Evolutionary conservation across 108 stramenopile genomes (phyloP).

Genomic region (Skeletonema potamos): DNA sequence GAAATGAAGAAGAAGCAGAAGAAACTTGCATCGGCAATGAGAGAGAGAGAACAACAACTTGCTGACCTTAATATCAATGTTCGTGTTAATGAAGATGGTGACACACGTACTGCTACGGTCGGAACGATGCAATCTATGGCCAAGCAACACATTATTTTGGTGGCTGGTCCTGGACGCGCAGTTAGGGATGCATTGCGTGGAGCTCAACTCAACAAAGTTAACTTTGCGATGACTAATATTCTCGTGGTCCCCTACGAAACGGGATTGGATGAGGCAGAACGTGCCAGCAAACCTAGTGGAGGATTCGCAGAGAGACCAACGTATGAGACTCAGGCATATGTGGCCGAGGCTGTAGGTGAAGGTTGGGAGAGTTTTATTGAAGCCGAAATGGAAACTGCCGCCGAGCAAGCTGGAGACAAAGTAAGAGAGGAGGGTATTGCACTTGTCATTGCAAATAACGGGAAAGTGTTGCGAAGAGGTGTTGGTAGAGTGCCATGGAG

Average conservation of each 20-base stretch:
- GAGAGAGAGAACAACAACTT: slow-evolving; percentile 55
- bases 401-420: slow-evolving; percentile 69
- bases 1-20: slow-evolving; percentile 58
- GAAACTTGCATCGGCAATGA: slow-evolving; percentile 49
- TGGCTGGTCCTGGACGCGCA: slow-evolving; percentile 75
- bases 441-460: slow-evolving; percentile 74
- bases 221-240: slow-evolving; percentile 80
- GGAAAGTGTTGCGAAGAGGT: slow-evolving; percentile 73
- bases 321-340: slow-evolving; percentile 82
- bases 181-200: slow-evolving; percentile 74
- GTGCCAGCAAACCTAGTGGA: slow-evolving; percentile 44
- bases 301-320: slow-evolving; percentile 74
- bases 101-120: slow-evolving; percentile 50
- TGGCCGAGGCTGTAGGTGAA: slow-evolving; percentile 65
- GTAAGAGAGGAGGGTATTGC: slow-evolving; percentile 74
- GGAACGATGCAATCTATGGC: slow-evolving; percentile 64
- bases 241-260: slow-evolving; percentile 82
- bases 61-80: slow-evolving; percentile 53
- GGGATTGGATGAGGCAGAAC: slow-evolving; percentile 37
- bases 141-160: slow-evolving; percentile 82
- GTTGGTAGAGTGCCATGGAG: slow-evolving; percentile 84
- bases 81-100: slow-evolving; percentile 59
- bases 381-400: slow-evolving; percentile 68
- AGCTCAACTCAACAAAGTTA: slow-evolving; percentile 80
- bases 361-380: slow-evolving; percentile 75